Evolutionary conservation across 2,329 filamentous ascomycete species (phyloP), one percentile per base, ranked within the genome.

Genomic region (Trichoderma koningiopsis): DNA sequence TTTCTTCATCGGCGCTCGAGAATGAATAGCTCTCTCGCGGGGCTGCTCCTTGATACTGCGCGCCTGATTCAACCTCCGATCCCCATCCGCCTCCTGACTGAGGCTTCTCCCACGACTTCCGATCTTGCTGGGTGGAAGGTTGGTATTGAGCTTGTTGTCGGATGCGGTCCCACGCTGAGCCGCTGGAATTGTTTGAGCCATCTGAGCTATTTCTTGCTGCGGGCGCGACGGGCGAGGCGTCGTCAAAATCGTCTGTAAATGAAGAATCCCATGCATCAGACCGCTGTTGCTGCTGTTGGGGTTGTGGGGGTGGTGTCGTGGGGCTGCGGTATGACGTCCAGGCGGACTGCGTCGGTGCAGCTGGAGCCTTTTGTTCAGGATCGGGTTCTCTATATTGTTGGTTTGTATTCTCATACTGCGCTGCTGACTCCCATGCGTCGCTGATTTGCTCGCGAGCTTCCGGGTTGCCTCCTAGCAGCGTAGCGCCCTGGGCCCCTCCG

Each of bases 101-200:
- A 8, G 72, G 64, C 60, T 66, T 61, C 24, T 71, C 71, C 73
- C 73, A 72, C 8, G 72, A 65, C 57, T 69, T 67, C 37, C 70
- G 70, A n/a, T 35, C 49, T 53, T 70, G 70, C 35, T 75, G 75
- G 59, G 72, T 70, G 10, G 70, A 68, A 70, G 56, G 77, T 69
- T 72, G 79, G 76, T 66, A 65, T 59, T 73, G 75, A 7, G 77
- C 70, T 70, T 83, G 78, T 58, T 81, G 78, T 47, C 83, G 80
- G 43, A 85, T 68, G 33, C 82, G 80, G 33, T 84, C 83, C 83
- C 83, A 85, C 3, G 82, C 71, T 5, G 82, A 84, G 33, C 78
- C 76, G 10, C 74, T 70, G 64, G 72, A 58, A 57, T 70, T 70
- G 8, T 69, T 29, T 22, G 70, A 43, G 43, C 68, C 16, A 11